phyloP scores from a whole-genome alignment of 352 stramenopile species.

The Pythium inflatum region DNA sequence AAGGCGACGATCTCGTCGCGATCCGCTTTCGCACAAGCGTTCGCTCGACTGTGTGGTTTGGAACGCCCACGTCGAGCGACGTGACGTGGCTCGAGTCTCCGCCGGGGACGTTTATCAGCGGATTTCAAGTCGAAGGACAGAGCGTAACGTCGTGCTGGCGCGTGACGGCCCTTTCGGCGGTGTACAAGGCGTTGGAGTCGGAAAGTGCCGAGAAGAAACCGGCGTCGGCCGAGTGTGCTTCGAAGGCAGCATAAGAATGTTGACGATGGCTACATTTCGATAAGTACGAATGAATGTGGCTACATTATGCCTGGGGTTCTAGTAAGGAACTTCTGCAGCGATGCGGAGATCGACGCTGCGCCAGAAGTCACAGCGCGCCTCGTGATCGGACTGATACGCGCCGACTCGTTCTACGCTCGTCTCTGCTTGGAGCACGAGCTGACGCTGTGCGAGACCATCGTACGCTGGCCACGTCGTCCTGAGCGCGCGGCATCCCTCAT shows the following conservation, averaged over 20 bases:
- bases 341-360: conserved; percentile 6
- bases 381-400: conserved; percentile 7
- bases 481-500: no score
- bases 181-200: background rate
- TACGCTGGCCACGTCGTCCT: background rate
- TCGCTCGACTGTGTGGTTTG: conserved; percentile 6
- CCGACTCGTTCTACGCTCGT: background rate
- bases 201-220: background rate
- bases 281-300: no score
- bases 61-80: background rate
- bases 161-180: background rate
- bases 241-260: no score
- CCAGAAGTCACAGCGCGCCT: conserved; percentile 25
- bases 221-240: background rate
- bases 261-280: no score
- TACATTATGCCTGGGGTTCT: no score
- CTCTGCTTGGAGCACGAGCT: conserved; percentile 20
- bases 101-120: background rate
- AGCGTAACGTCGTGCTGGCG: background rate
- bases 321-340: background rate
- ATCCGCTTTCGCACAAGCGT: conserved; percentile 1
- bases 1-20: background rate
- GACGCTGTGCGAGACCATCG: background rate
- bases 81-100: background rate
- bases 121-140: background rate